A percentile compares a stretch with the other conserved stretches of the same genome.
Conservation (phyloP, 2,329 filamentous ascomycete genomes). For the Bipolaris zeicola region DNA sequence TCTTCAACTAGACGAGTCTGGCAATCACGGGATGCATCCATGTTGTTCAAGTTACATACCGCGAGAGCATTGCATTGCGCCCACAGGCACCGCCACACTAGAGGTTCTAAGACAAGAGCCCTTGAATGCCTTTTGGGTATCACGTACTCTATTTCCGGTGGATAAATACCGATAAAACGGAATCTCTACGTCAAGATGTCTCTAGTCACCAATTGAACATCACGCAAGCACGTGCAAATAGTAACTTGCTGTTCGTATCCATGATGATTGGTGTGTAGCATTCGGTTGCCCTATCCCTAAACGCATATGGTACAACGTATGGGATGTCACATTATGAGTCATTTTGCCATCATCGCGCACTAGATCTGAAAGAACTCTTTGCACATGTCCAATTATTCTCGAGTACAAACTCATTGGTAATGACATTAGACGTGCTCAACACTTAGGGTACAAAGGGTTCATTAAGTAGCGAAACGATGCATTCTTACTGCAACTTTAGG, state of each 20-base stretch:
- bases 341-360: neutral
- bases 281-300: neutral
- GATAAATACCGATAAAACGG: neutral
- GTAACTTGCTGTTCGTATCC: neutral
- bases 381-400: neutral
- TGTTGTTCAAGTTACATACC: neutral
- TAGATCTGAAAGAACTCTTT: neutral
- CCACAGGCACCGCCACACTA: neutral
- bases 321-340: neutral
- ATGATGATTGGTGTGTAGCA: neutral
- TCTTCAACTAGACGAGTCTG: neutral
- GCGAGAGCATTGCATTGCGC: neutral
- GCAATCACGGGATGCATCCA: neutral
- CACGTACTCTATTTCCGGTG: too few species aligned
- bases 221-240: constrained; percentile 1
- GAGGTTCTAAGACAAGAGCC: neutral
- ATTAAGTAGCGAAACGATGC: neutral
- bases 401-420: neutral
- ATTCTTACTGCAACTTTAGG: constrained; percentile 56
- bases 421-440: neutral
- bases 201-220: neutral
- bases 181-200: neutral
- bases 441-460: neutral
- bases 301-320: neutral
- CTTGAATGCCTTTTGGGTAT: neutral